phyloP scores from a whole-genome alignment of 2,329 filamentous ascomycete genomes.

The Neopestalotiopsis sp. region DNA sequence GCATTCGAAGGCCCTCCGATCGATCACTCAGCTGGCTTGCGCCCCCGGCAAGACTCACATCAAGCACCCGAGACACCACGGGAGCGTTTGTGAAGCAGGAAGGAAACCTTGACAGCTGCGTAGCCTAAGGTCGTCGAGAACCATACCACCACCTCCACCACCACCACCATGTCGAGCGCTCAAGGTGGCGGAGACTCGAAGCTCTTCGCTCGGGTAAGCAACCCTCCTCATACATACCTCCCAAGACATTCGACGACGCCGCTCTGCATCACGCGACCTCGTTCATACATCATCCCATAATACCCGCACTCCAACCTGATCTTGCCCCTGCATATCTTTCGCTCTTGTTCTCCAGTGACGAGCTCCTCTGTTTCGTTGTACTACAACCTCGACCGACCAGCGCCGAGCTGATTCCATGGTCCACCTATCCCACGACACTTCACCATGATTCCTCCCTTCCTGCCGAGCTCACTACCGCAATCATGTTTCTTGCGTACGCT shows the following conservation, averaged over 20 bases:
- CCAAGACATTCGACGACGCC: slow-evolving; percentile 16
- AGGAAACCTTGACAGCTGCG: slow-evolving; percentile 5
- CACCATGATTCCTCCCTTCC: slow-evolving; percentile 27
- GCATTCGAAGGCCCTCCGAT: neutral
- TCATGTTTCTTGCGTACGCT: slow-evolving; percentile 60
- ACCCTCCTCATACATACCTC: slow-evolving; percentile 23
- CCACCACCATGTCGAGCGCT: slow-evolving; percentile 56
- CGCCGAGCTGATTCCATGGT: neutral
- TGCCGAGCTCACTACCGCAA: slow-evolving; percentile 29
- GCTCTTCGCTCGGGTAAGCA: slow-evolving; percentile 92
- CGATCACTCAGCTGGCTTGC: neutral
- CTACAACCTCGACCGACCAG: neutral
- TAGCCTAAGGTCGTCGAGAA: slow-evolving; percentile 17
- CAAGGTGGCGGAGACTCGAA: slow-evolving; percentile 91
- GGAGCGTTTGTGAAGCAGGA: slow-evolving; percentile 7
- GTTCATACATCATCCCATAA: neutral
- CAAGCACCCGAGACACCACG: slow-evolving; percentile 12
- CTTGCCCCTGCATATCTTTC: neutral
- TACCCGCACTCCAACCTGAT: neutral
- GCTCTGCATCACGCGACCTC: slow-evolving; percentile 1
- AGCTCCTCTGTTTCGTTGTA: neutral
- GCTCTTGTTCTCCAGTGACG: neutral
- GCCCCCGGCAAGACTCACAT: slow-evolving; percentile 1
- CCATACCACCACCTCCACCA: slow-evolving; percentile 23
- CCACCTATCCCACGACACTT: slow-evolving; percentile 16